Conservation (phyloP, 805 yeast species). For the Henningerozyma blattae region DNA sequence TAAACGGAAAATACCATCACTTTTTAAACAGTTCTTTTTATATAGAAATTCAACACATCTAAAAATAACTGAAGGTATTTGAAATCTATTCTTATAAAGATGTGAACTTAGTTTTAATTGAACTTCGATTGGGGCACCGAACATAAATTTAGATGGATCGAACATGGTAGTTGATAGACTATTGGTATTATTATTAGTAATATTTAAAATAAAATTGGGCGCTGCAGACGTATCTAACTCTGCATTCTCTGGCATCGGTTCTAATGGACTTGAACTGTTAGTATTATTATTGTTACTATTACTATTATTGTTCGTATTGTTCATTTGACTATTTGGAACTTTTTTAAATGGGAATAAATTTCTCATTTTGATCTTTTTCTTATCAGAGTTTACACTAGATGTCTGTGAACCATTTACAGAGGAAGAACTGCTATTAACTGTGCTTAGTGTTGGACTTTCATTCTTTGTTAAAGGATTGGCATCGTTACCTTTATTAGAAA, state of each 20-base stretch:
- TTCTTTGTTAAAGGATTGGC: too few species aligned
- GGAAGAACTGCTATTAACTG: too few species aligned
- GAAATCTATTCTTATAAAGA: conserved; percentile 23
- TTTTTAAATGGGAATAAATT: conserved; percentile 48
- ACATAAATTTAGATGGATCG: conserved; percentile 35
- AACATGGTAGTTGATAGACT: conserved; percentile 28
- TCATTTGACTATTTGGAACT: background rate
- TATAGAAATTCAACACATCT: conserved; percentile 62
- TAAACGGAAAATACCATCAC: conserved; percentile 83
- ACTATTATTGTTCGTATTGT: conserved; percentile 2
- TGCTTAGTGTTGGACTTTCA: too few species aligned
- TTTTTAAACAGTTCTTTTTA: conserved; percentile 56
- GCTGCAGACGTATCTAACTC: conserved; percentile 9
- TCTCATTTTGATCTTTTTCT: conserved; percentile 35
- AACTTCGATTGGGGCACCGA: conserved; percentile 50
- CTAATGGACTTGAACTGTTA: background rate
- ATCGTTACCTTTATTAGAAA: too few species aligned
- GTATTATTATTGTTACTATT: too few species aligned
- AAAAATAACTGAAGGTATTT: conserved; percentile 62
- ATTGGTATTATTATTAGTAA: background rate
- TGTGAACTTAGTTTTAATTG: conserved; percentile 43
- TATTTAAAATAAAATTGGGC: conserved; percentile 19
- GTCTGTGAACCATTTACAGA: background rate
- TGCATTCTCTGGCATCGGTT: conserved; percentile 1
- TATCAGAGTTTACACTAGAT: background rate